Evolutionary conservation across 192 early-diverging fungal species (phyloP).

Genomic region (Backusella tuberculispora): DNA sequence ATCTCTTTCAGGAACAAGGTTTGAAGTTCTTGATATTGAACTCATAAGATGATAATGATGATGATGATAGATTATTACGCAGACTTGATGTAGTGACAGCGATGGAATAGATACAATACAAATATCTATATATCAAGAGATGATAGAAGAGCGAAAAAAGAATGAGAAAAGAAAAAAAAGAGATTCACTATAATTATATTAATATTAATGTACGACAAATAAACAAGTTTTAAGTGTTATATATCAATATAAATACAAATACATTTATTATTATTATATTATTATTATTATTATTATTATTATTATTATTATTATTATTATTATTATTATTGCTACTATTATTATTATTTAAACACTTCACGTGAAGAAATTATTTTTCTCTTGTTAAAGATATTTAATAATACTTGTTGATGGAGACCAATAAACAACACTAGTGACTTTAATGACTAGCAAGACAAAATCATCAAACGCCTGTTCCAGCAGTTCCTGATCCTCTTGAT

Average conservation of each 20-base stretch:
- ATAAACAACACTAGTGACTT: conserved; percentile 42
- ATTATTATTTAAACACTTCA: neutral
- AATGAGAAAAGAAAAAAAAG: neutral
- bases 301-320: too few species aligned
- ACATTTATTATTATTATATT: neutral
- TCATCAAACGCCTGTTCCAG: conserved; percentile 37
- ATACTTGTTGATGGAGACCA: conserved; percentile 7
- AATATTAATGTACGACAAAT: neutral
- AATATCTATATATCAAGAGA: neutral
- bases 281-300: too few species aligned
- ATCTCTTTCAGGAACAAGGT: neutral
- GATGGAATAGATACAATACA: too few species aligned
- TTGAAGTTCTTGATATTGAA: neutral
- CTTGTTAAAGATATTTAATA: neutral
- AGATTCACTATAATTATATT: too few species aligned
- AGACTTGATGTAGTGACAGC: too few species aligned
- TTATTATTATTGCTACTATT: too few species aligned
- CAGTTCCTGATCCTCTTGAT: conserved; percentile 21
- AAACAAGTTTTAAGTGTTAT: neutral
- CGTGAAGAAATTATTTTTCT: neutral
- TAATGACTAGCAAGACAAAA: conserved; percentile 42
- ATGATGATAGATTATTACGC: too few species aligned
- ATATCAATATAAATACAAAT: neutral
- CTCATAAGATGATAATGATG: neutral
- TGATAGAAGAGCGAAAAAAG: neutral